These are phyloP conservation scores for Fusarium nanum DNA, from an alignment of 2,329 filamentous ascomycete species.

Conservation along the genomic window DNA sequence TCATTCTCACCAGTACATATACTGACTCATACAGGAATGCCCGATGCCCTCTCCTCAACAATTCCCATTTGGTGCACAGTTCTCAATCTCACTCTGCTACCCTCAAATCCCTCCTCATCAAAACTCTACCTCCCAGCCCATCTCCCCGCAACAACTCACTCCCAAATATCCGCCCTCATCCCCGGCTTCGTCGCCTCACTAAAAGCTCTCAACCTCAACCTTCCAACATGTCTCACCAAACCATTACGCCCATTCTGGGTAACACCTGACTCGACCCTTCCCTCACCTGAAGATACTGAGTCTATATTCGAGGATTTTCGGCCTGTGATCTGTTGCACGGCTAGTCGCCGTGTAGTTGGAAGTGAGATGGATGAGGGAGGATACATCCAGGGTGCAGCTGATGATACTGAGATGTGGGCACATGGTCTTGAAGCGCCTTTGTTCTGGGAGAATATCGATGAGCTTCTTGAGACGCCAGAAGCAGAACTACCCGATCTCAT, in stretches of 20 bases:
- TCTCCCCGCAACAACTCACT: slow-evolving; percentile 76
- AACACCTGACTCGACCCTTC: slow-evolving; percentile 72
- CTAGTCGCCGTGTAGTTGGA: slow-evolving; percentile 77
- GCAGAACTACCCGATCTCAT: slow-evolving; percentile 69
- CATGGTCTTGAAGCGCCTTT: slow-evolving; percentile 78
- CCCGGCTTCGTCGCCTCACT: slow-evolving; percentile 66
- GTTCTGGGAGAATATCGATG: slow-evolving; percentile 79
- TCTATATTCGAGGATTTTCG: slow-evolving; percentile 69
- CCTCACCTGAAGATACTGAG: slow-evolving; percentile 46
- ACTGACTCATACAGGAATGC: slow-evolving; percentile 71
- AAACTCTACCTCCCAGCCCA: slow-evolving; percentile 76
- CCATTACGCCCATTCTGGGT: slow-evolving; percentile 85
- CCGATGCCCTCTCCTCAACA: slow-evolving; percentile 93
- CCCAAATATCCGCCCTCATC: slow-evolving; percentile 76
- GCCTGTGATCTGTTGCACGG: slow-evolving; percentile 86
- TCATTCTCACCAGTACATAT: not conserved
- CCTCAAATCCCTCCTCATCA: slow-evolving; percentile 60
- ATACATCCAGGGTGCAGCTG: slow-evolving; percentile 94
- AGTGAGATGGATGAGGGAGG: slow-evolving; percentile 71
- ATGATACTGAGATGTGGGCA: slow-evolving; percentile 96
- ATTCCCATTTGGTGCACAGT: slow-evolving; percentile 94
- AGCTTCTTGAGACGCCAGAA: slow-evolving; percentile 73
- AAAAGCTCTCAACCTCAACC: slow-evolving; percentile 65
- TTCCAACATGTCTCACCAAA: slow-evolving; percentile 70
- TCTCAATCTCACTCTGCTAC: slow-evolving; percentile 83